Conservation (phyloP, 1,139 yeast species). For the Lizanozyma gosingica region DNA sequence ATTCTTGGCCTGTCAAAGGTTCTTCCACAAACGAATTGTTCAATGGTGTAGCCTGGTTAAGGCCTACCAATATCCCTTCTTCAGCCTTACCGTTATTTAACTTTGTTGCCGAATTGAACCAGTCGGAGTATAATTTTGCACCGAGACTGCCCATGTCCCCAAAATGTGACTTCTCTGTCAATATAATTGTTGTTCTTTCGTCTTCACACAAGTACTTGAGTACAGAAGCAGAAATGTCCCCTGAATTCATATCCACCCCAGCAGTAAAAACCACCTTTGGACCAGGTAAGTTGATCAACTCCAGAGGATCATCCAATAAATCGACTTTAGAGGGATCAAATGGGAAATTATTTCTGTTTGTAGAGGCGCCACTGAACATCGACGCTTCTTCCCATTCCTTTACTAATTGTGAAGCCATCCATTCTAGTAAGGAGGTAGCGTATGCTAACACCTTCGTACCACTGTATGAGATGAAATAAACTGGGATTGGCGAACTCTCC, state of each 20-base stretch:
- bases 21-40: slow-evolving; percentile 38
- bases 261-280: slow-evolving; percentile 81
- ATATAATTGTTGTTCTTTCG: slow-evolving; percentile 58
- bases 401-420: slow-evolving; percentile 82
- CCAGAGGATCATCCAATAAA: slow-evolving; percentile 47
- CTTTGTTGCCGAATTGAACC: slow-evolving; percentile 40
- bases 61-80: slow-evolving; percentile 52
- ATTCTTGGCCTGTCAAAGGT: slow-evolving; percentile 39
- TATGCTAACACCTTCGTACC: slow-evolving; percentile 74
- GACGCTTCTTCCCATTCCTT: slow-evolving; percentile 65
- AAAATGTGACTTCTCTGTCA: slow-evolving; percentile 54
- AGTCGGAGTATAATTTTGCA: slow-evolving; percentile 39
- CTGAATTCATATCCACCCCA: slow-evolving; percentile 58
- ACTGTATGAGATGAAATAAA: slow-evolving; percentile 66
- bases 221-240: slow-evolving; percentile 52
- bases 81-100: slow-evolving; percentile 32
- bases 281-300: slow-evolving; percentile 47
- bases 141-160: slow-evolving; percentile 20
- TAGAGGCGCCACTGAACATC: slow-evolving; percentile 13
- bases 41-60: slow-evolving; percentile 29
- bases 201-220: slow-evolving; percentile 53
- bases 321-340: slow-evolving; percentile 61
- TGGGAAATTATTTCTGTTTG: slow-evolving; percentile 55
- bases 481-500: slow-evolving; percentile 54
- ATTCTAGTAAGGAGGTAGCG: slow-evolving; percentile 85